Evolutionary conservation across 768 basidiomycete genomes (phyloP), one percentile per base, ranked within the genome.

Genomic region (Pholiota conissans): DNA sequence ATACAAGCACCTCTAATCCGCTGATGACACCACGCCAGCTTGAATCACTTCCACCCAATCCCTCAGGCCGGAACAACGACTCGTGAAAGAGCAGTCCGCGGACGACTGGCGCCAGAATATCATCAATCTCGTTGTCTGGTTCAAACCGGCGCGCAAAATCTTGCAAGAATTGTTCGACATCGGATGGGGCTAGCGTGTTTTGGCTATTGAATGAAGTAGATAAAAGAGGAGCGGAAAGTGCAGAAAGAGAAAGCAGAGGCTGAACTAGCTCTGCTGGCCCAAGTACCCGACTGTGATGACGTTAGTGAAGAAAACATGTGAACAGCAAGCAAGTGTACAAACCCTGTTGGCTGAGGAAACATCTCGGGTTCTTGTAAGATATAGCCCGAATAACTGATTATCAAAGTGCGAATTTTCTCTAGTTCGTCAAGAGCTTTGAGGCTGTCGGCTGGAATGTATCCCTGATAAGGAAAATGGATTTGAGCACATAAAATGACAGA

Each of bases 321-420:
- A n/a, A n/a, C n/a, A 24, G 28, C 50, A n/a, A 16, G 20, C 45
- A 37, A 42, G 34, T 29, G 16, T 10, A 76, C 83, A 58, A 71
- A 91, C 94, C 84, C 82, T 52, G 72, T 55, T 9, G 95, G 95
- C 63, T 97, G 93, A 48, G 93, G 91, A 63, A 99, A 98, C 89
- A 98, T 95, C 35, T 86, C 87, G 1, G 95, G 91, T 58, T 95
- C 95, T 73, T 95, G 93, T 9, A 99, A 76, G 22, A 83, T 90
- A 48, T 98, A 79, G 5, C 95, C 95, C 10, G 88, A 84, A 73
- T 97, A 97, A 56, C 89, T 93, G 61, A 98, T 84, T 49, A 98
- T 72, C 14, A 97, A 79, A 56, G 89, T 82, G n/a, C 89, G 87
- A 34, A 91, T 69, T 70, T 87, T 92, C 40, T 94, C 90, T 20